Conservation (phyloP, 768 basidiomycete species). For the Leccinum obscurum region DNA sequence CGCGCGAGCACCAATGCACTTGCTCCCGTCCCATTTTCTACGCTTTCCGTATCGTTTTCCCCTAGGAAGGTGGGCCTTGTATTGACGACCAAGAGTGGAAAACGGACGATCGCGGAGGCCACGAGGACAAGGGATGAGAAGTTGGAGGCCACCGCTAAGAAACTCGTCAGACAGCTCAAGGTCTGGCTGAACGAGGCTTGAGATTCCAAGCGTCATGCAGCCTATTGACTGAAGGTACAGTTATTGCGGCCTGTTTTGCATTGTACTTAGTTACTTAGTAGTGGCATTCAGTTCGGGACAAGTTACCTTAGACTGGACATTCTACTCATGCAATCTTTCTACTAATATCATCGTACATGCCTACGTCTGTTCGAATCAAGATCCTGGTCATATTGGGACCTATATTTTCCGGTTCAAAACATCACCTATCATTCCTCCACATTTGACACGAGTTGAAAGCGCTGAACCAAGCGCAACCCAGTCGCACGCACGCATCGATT, state of each 20-base stretch:
- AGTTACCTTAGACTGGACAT: background rate
- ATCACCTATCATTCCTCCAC: too few relatives aligned
- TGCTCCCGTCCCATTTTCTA: constrained; percentile 34
- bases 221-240: background rate
- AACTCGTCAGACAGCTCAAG: constrained; percentile 49
- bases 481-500: constrained; percentile 18
- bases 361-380: background rate
- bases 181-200: constrained; percentile 38
- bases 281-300: background rate
- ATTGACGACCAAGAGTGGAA: constrained; percentile 34
- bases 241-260: background rate
- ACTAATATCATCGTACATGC: background rate
- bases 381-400: too few relatives aligned
- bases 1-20: background rate
- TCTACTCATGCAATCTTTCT: background rate
- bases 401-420: too few relatives aligned
- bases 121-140: constrained; percentile 49
- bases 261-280: background rate
- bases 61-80: constrained; percentile 42
- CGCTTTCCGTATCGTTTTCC: constrained; percentile 43
- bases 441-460: too few relatives aligned
- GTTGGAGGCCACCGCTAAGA: constrained; percentile 55
- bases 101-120: constrained; percentile 57
- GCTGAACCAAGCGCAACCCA: constrained; percentile 21
- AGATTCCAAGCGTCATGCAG: background rate